phyloP scores from a whole-genome alignment of 805 yeast species.

The Saturnispora dispora region DNA sequence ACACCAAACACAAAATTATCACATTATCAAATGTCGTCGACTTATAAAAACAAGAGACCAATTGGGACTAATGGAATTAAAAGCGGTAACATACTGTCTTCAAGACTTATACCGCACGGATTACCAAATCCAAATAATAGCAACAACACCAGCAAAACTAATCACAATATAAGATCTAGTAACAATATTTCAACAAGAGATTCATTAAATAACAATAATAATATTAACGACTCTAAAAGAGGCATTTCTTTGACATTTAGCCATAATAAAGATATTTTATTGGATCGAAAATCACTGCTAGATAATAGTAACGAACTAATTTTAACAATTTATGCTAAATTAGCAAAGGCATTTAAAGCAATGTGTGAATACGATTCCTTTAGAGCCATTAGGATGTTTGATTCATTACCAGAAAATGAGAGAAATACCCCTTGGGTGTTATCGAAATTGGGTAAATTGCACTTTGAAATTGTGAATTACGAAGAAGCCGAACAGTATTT shows the following conservation, averaged over 20 bases:
- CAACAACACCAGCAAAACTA: conserved; percentile 7
- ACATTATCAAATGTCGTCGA: not conserved
- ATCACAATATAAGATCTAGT: not conserved
- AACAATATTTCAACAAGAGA: not conserved
- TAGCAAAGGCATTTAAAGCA: conserved; percentile 55
- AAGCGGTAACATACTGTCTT: not conserved
- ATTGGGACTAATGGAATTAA: not conserved
- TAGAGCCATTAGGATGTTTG: conserved; percentile 64
- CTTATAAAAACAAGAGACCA: not conserved
- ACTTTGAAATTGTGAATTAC: conserved; percentile 83
- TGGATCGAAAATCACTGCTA: not conserved
- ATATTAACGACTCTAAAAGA: conserved; percentile 8
- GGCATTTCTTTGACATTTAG: conserved; percentile 4
- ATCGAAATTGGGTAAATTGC: conserved; percentile 67
- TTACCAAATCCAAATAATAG: not conserved
- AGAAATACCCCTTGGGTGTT: conserved; percentile 77
- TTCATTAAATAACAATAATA: conserved; percentile 1
- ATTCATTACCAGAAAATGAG: conserved; percentile 53
- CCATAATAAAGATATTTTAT: not conserved
- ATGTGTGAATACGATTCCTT: conserved; percentile 64
- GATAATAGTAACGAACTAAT: conserved; percentile 17
- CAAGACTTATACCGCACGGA: conserved; percentile 3
- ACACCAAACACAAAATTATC: conserved; percentile 5
- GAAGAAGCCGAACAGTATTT: conserved; percentile 63
- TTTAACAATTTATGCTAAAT: conserved; percentile 38